Evolutionary conservation across 2,329 filamentous ascomycete species (phyloP).

Genomic region (Verruconis gallopava): DNA sequence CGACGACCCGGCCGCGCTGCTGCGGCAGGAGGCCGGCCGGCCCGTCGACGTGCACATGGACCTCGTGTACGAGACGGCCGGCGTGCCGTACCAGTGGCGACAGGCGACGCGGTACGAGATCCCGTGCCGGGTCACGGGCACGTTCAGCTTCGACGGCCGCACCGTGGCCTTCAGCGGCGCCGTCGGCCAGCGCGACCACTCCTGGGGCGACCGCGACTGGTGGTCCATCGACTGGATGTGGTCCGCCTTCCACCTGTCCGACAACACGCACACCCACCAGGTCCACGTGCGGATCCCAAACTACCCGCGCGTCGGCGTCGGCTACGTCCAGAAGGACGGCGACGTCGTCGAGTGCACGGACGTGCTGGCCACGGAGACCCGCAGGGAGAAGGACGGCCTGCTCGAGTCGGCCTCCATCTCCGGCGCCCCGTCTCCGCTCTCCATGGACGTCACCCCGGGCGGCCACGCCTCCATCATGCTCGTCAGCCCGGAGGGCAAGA

Average conservation of each 20-base stretch:
- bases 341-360: not conserved
- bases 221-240: slow-evolving; percentile 6
- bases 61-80: slow-evolving; percentile 1
- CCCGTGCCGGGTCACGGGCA: slow-evolving; percentile 3
- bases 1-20: not conserved
- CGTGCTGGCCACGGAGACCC: not conserved
- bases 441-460: not conserved
- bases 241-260: slow-evolving; percentile 3
- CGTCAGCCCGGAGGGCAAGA: not conserved
- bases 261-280: not conserved
- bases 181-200: slow-evolving; percentile 6
- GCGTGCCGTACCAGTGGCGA: slow-evolving; percentile 4
- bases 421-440: not conserved
- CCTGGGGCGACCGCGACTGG: slow-evolving; percentile 4
- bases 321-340: not conserved
- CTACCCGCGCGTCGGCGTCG: not conserved
- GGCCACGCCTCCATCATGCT: not conserved
- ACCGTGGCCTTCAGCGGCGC: not conserved
- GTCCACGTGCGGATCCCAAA: not conserved
- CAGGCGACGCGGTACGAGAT: slow-evolving; percentile 8
- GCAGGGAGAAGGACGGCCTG: not conserved
- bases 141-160: not conserved
- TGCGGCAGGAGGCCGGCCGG: not conserved
- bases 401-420: not conserved
- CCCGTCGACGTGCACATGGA: not conserved